Percentiles rank a stretch among this genome's conserved stretches.
Conservation (phyloP, 2,329 filamentous ascomycete species). For the Coniochaeta hoffmannii region DNA sequence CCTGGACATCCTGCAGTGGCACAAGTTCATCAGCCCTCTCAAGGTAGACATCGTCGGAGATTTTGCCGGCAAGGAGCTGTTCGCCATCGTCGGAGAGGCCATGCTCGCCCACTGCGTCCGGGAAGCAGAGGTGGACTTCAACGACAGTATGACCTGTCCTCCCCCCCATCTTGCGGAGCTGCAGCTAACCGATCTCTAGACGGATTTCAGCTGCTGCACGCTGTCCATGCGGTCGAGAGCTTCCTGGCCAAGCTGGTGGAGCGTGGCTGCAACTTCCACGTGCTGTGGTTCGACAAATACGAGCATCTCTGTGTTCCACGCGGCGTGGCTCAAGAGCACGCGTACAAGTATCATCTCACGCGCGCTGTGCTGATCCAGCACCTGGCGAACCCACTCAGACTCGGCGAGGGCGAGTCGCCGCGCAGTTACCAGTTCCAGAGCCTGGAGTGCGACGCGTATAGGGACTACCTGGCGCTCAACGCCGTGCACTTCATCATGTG, state of each 20-base stretch:
- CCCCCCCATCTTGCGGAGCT: background rate
- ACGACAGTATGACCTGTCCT: constrained; percentile 28
- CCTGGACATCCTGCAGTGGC: constrained; percentile 5
- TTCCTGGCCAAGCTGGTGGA: constrained; percentile 54
- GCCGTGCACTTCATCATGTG: constrained; percentile 62
- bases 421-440: constrained; percentile 31
- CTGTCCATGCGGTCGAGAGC: constrained; percentile 59
- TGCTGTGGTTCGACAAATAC: constrained; percentile 59
- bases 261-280: constrained; percentile 62
- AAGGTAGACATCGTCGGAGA: constrained; percentile 61
- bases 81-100: constrained; percentile 67
- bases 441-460: constrained; percentile 40
- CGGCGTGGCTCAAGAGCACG: constrained; percentile 15
- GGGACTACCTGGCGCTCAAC: constrained; percentile 42
- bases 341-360: constrained; percentile 51
- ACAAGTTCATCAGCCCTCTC: constrained; percentile 15
- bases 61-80: constrained; percentile 66
- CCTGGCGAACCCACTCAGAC: constrained; percentile 24
- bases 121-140: constrained; percentile 57
- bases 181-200: constrained; percentile 20
- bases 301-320: constrained; percentile 47
- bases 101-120: constrained; percentile 57
- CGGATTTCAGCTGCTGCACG: constrained; percentile 66
- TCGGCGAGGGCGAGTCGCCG: background rate
- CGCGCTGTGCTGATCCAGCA: constrained; percentile 59